Evolutionary conservation across 345 rosid species (phyloP).

Genomic region (Atalantia buxifolia): DNA sequence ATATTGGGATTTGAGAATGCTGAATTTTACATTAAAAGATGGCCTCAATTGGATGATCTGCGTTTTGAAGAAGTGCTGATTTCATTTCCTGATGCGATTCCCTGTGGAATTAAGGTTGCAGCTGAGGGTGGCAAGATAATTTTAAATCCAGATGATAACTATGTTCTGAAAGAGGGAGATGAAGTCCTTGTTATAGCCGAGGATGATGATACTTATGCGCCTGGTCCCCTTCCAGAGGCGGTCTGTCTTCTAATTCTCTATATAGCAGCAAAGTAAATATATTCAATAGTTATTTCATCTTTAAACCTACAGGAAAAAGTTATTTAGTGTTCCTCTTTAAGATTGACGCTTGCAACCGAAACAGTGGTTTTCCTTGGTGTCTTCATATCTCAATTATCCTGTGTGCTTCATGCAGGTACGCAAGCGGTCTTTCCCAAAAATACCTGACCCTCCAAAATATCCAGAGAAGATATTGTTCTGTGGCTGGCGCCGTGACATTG

Average conservation of each 20-base stretch:
- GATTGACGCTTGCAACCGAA: neutral
- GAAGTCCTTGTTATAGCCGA: constrained; percentile 95
- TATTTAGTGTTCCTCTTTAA: neutral
- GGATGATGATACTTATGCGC: constrained; percentile 90
- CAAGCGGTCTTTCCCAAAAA: constrained; percentile 50
- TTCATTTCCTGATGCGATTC: constrained; percentile 87
- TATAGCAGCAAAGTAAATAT: constrained; percentile 1
- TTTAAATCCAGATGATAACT: constrained; percentile 74
- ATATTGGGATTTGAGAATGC: constrained; percentile 90
- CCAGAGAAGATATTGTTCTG: constrained; percentile 88
- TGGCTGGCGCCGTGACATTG: constrained; percentile 97
- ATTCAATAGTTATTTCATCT: neutral
- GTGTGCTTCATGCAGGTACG: constrained; percentile 42
- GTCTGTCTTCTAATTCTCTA: constrained; percentile 22
- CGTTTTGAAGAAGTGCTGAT: constrained; percentile 65
- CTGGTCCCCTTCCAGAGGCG: constrained; percentile 82
- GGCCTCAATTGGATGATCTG: constrained; percentile 83
- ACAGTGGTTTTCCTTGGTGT: neutral
- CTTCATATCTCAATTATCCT: constrained; percentile 13
- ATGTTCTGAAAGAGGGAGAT: constrained; percentile 71
- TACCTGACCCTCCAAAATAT: constrained; percentile 75
- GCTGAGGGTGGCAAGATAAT: constrained; percentile 69
- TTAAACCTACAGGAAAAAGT: neutral
- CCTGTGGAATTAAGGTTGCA: constrained; percentile 87
- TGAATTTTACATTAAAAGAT: constrained; percentile 83